Base-by-base conservation (phyloP, 2,329 filamentous ascomycete species). In the Paraphoma chrysanthemicola region DNA sequence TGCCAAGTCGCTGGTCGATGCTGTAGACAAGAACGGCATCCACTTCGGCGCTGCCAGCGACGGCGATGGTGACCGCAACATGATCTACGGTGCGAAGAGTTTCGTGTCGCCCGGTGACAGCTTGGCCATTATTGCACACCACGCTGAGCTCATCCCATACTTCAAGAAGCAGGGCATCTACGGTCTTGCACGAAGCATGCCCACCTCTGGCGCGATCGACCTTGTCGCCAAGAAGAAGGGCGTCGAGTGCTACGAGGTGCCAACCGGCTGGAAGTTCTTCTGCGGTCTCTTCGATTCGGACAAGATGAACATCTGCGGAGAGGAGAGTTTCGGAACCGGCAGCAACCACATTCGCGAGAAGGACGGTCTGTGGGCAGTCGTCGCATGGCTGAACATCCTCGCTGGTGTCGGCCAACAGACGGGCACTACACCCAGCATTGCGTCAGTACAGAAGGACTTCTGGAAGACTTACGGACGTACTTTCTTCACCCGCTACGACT, bases 271-370 rank as follows among this genome's bases (percentile, higher is more conserved):
- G 95, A 98, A 97, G 85, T 97, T 92, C 81, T 99, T 95, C 45
- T 99, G 98, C 76, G 95, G 95, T 60, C 95, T 96, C 42, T 97
- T 93, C 64, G 95, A 96, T 54, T 86, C 98, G 64, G 94, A 99
- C 79, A 99, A 99, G 87, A 99, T 99, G 95, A 98, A 95, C 73
- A 99, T 99, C 77, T 99, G 95, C 75, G 95, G 95, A 56, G 95
- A 99, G 81, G 95, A 99, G 85, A 95, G 91, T 64, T 99, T 99
- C 78, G 95, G 95, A 66, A 99, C 95, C 10, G 95, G 95, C 39
- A 96, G 91, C 80, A 97, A 99, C 83, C 95, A 99, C 80, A 97
- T 99, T 74, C 92, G 95, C 69, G 95, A 99, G 83, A 99, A 99
- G 86, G 95, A 99, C 74, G 95, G 95, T 60, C 86, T 99, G 42